Percentiles rank a stretch among this genome's conserved stretches.
These are phyloP conservation scores for Phlebiopsis gigantea DNA, from an alignment of 768 basidiomycete genomes.

Conservation along the genomic window DNA sequence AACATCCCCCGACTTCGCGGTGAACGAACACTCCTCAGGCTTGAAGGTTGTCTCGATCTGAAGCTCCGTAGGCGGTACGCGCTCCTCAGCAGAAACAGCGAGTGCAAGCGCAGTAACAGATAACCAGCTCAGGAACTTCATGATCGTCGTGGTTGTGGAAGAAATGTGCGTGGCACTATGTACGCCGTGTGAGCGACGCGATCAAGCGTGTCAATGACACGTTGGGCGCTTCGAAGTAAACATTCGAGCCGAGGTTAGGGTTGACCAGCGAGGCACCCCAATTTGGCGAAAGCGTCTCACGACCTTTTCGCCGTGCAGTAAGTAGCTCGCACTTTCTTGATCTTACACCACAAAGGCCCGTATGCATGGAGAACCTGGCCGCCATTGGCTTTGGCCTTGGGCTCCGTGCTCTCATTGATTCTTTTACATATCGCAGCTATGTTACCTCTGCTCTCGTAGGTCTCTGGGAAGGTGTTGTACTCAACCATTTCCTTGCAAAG, in stretches of 20 bases:
- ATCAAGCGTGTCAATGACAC: neutral
- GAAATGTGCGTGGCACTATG: neutral
- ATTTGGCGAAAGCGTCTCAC: neutral
- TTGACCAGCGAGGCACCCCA: neutral
- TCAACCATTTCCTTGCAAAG: conserved; percentile 67
- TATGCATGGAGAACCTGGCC: conserved; percentile 60
- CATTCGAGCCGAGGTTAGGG: neutral
- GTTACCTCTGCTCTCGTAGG: conserved; percentile 63
- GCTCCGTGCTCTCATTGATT: conserved; percentile 57
- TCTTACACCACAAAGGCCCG: conserved; percentile 1
- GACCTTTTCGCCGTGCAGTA: neutral
- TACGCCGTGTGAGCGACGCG: neutral
- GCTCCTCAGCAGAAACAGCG: conserved; percentile 34
- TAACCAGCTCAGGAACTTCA: conserved; percentile 49
- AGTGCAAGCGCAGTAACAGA: conserved; percentile 42
- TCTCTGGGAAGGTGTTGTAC: conserved; percentile 73
- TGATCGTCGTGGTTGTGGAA: conserved; percentile 23
- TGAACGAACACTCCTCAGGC: conserved; percentile 52
- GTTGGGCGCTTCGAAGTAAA: neutral
- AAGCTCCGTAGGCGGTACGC: conserved; percentile 47
- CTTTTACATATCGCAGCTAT: conserved; percentile 42
- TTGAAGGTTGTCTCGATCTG: conserved; percentile 54
- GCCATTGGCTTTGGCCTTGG: conserved; percentile 65
- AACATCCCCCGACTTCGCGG: conserved; percentile 55
- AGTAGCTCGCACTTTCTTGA: neutral